Base-by-base conservation (phyloP, 306 rosid genomes). In the Trifolium subterraneum region DNA sequence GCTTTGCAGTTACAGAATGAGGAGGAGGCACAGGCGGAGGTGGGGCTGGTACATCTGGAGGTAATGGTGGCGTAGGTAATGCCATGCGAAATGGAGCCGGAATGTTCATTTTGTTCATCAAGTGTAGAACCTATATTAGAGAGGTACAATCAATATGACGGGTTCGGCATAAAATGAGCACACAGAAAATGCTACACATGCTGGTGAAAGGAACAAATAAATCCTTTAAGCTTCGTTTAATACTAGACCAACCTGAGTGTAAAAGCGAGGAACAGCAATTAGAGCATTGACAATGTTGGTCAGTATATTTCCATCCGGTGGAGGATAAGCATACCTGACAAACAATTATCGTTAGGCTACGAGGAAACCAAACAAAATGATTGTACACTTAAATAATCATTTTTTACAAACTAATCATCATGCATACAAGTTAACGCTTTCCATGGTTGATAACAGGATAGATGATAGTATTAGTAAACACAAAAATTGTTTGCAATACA, bases 81-180 rank as follows among this genome's bases (percentile, higher is more conserved):
- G 95, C 97, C 91, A 91, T 87, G 11, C 95, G 90, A 84, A 94
- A 94, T 27, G 98, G 98, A 76, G 98, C 90, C 22, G 98, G 98
- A 73, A 94, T 91, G 80, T 90, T 88, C 98, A 94, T 91, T 88
- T 91, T 94, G 87, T 94, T 94, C 98, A 94, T 94, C 80, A 94
- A 81, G 84, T 94, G 98, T 72, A 94, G 84, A 79, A 93, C 98
- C 97, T 93, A 78, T 58, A 71, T 67, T 64, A 27, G 38, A 70
- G 71, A 42, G 79, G 66, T 54, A 68, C 70, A 50, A 88, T 75
- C 20, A 56, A 77, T 73, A 72, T 27, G 74, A 71, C 16, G 2
- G 42, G n/a, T 56, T 77, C 74, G 25, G 62, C n/a, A 64, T 31
- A 81, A 54, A 45, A 80, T 1, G 44, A 16, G 52, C 33, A 38